Conservation (phyloP, 257 asterid genomes). For the Cynanchum wilfordii region DNA sequence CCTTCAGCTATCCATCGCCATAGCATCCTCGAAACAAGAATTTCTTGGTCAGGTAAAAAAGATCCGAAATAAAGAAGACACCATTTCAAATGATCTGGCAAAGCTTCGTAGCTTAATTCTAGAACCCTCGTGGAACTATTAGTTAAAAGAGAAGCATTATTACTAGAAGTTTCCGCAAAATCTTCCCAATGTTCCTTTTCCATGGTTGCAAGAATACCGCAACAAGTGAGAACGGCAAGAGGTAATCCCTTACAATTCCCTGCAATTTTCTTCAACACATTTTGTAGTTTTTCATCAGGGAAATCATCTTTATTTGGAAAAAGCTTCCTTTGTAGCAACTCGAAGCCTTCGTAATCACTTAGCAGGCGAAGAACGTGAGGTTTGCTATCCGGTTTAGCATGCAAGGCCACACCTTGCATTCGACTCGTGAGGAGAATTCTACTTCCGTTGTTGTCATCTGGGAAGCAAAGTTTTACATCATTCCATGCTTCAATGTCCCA, state of each 20-base stretch:
- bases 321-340: background rate
- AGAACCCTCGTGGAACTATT: background rate
- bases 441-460: background rate
- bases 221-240: background rate
- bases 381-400: background rate
- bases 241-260: conserved; percentile 12
- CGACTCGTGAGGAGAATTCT: conserved; percentile 18
- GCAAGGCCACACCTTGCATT: background rate
- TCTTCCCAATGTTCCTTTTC: background rate
- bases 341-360: background rate
- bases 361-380: background rate
- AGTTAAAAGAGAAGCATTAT: background rate
- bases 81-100: conserved; percentile 14
- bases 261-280: background rate
- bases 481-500: no score
- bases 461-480: conserved; percentile 9
- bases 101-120: conserved; percentile 1
- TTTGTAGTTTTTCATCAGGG: background rate
- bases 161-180: background rate
- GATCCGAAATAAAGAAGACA: conserved; percentile 13
- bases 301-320: background rate
- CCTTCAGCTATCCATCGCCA: conserved; percentile 1
- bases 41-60: background rate
- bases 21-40: background rate
- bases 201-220: background rate